Percentiles rank a stretch among this genome's conserved stretches.
These are phyloP conservation scores for Immersiporthe knoxdaviesiana DNA, from an alignment of 2,329 filamentous ascomycete species.

Conservation along the genomic window DNA sequence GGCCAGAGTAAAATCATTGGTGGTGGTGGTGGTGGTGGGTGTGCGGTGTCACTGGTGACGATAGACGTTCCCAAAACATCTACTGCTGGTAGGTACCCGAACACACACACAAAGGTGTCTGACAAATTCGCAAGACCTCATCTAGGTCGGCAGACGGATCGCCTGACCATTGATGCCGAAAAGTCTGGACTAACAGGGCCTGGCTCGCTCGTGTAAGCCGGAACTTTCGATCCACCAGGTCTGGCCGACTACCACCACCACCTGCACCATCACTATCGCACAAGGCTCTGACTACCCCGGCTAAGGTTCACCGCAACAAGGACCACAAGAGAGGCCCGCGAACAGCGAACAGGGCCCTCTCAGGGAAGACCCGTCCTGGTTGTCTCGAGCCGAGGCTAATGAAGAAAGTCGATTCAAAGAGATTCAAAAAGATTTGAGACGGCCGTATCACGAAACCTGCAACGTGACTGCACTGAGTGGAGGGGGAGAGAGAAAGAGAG, in stretches of 20 bases:
- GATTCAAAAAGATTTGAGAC: not conserved
- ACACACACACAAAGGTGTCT: not conserved
- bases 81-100: not conserved
- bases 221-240: not conserved
- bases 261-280: slow-evolving; percentile 1
- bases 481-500: no score
- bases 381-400: not conserved
- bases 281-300: slow-evolving; percentile 14
- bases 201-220: slow-evolving; percentile 12
- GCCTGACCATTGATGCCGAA: slow-evolving; percentile 5
- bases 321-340: not conserved
- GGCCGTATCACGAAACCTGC: not conserved
- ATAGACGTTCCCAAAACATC: not conserved
- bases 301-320: slow-evolving; percentile 15
- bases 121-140: not conserved
- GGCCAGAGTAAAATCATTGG: not conserved
- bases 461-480: not conserved
- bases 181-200: not conserved
- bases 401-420: not conserved
- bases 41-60: not conserved
- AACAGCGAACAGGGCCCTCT: not conserved
- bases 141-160: slow-evolving; percentile 5
- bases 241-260: not conserved
- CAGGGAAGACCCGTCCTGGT: slow-evolving; percentile 7
- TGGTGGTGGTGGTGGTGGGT: not conserved